Evolutionary conservation across 225 moss, liverwort and hornwort species (phyloP).

Genomic region (Pseudisothecium myosuroides): DNA sequence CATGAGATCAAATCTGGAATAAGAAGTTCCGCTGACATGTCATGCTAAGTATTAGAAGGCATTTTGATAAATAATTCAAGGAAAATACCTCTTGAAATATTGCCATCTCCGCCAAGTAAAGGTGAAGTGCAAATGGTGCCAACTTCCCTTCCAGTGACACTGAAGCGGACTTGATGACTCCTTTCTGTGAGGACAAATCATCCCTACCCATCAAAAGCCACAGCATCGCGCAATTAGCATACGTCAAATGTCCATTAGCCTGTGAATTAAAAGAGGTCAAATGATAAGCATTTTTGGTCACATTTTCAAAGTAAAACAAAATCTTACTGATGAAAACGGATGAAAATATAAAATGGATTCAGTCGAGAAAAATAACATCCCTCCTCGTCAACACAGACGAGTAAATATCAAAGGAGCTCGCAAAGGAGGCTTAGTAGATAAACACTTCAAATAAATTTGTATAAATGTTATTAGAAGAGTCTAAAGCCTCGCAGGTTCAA

Average conservation of each 20-base stretch:
- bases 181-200: constrained; percentile 59
- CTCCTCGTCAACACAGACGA: neutral
- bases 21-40: neutral
- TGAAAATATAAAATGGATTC: neutral
- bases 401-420: neutral
- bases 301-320: neutral
- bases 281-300: neutral
- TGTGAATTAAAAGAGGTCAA: neutral
- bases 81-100: constrained; percentile 41
- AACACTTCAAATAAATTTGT: neutral
- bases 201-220: constrained; percentile 42
- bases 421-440: neutral
- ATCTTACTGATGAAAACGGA: neutral
- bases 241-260: neutral
- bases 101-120: constrained; percentile 62
- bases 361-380: neutral
- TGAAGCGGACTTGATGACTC: constrained; percentile 52
- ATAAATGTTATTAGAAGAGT: neutral
- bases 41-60: neutral
- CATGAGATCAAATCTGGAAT: neutral
- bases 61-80: neutral
- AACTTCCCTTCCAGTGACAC: constrained; percentile 45
- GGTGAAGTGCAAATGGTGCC: constrained; percentile 55
- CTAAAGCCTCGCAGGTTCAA: neutral
- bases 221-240: neutral